Conservation (phyloP, 129 eudicot genomes). For the Saposhnikovia divaricata region DNA sequence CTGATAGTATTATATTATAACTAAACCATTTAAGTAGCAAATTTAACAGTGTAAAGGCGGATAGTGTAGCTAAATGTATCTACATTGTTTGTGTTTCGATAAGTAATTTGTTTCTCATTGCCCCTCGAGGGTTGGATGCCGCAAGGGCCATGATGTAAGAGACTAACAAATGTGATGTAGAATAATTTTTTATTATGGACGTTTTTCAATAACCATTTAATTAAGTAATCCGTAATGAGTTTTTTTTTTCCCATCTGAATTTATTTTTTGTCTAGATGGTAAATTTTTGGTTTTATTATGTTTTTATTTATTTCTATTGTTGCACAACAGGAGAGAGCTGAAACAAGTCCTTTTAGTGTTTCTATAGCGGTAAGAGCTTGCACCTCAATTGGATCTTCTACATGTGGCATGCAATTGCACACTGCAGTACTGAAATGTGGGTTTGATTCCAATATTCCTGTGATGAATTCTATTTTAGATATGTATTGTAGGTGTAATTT, state of each 20-base stretch:
- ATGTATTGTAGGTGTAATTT: slow-evolving; percentile 69
- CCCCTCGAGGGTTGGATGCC: neutral
- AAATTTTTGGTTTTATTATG: neutral
- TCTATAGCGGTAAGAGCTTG: slow-evolving; percentile 85
- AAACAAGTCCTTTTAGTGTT: slow-evolving; percentile 50
- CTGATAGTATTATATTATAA: neutral
- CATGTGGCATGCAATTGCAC: slow-evolving; percentile 62
- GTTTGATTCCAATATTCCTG: slow-evolving; percentile 52
- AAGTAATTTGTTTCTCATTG: neutral
- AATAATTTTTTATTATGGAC: neutral
- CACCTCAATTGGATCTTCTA: slow-evolving; percentile 48
- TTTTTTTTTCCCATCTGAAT: neutral
- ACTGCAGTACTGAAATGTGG: slow-evolving; percentile 60
- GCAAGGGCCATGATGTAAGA: neutral
- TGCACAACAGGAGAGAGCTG: slow-evolving; percentile 58
- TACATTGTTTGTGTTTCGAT: neutral
- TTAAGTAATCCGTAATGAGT: neutral
- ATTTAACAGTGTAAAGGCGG: neutral
- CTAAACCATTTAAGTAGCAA: neutral
- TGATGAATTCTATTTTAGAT: slow-evolving; percentile 75
- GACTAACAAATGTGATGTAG: neutral
- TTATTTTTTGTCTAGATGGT: neutral
- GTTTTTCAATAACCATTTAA: neutral
- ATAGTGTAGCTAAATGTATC: neutral
- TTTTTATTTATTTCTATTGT: neutral